Evolutionary conservation across 2,329 filamentous ascomycete genomes (phyloP).

Genomic region (Clonostachys rosea): DNA sequence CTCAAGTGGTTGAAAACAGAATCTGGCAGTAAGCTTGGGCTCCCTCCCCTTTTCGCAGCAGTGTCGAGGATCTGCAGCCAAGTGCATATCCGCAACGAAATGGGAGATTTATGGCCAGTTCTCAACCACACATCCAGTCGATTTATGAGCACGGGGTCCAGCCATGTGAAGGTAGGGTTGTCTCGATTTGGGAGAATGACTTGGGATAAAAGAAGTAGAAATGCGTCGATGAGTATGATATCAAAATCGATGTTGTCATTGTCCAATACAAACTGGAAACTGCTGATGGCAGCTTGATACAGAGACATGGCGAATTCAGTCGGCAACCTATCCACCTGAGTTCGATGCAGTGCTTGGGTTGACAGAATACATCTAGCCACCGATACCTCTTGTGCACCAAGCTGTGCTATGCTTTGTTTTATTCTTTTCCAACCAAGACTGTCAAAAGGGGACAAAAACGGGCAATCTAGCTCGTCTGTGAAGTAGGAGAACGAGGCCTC

Average conservation of each 20-base stretch:
- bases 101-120: not conserved
- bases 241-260: conserved; percentile 3
- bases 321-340: conserved; percentile 3
- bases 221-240: conserved; percentile 1
- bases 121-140: not conserved
- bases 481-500: conserved; percentile 2
- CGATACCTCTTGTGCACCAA: not conserved
- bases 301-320: conserved; percentile 3
- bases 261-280: conserved; percentile 1
- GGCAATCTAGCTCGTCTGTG: conserved; percentile 3
- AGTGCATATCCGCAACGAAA: conserved; percentile 3
- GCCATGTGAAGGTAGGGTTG: not conserved
- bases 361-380: not conserved
- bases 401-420: conserved; percentile 1
- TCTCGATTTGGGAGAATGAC: not conserved
- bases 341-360: not conserved
- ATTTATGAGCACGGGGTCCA: conserved; percentile 1
- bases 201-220: not conserved
- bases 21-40: conserved; percentile 7
- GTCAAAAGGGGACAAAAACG: conserved; percentile 4
- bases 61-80: conserved; percentile 10
- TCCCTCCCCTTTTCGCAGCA: conserved; percentile 8
- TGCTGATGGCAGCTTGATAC: conserved; percentile 1
- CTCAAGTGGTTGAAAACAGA: conserved; percentile 4
- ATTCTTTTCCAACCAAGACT: conserved; percentile 2